Conservation (phyloP, 768 basidiomycete genomes). For the Termitomyces sp. region DNA sequence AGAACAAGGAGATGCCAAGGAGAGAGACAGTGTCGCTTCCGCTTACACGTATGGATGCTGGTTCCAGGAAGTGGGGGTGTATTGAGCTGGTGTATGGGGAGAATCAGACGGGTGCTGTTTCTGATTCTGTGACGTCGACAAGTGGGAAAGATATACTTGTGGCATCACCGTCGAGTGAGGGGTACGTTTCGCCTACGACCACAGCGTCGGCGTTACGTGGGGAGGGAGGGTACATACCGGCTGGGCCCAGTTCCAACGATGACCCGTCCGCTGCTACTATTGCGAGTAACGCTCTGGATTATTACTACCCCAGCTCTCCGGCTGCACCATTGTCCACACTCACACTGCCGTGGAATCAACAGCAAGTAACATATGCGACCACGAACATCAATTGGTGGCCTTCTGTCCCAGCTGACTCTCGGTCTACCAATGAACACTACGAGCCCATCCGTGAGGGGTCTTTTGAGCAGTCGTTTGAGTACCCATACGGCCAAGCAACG, state of each 20-base stretch:
- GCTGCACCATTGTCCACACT: neutral
- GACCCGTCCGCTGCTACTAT: neutral
- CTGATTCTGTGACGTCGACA: neutral
- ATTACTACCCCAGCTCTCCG: neutral
- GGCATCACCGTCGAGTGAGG: neutral
- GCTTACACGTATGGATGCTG: neutral
- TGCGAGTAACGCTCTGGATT: neutral
- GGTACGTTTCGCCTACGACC: neutral
- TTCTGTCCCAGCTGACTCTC: neutral
- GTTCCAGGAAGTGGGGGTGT: neutral
- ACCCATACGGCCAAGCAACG: neutral
- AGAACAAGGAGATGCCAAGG: neutral
- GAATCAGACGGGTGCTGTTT: neutral
- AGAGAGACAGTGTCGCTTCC: neutral
- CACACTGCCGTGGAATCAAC: neutral
- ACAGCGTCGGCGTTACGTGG: neutral
- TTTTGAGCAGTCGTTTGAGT: neutral
- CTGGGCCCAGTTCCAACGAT: too few species aligned
- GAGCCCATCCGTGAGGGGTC: neutral
- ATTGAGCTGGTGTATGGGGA: neutral
- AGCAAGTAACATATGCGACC: neutral
- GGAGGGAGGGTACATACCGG: neutral
- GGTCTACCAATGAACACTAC: neutral
- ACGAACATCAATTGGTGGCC: neutral
- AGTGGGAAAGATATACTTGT: neutral